Evolutionary conservation across 306 rosid genomes (phyloP).

Genomic region (Begonia masoniana): DNA sequence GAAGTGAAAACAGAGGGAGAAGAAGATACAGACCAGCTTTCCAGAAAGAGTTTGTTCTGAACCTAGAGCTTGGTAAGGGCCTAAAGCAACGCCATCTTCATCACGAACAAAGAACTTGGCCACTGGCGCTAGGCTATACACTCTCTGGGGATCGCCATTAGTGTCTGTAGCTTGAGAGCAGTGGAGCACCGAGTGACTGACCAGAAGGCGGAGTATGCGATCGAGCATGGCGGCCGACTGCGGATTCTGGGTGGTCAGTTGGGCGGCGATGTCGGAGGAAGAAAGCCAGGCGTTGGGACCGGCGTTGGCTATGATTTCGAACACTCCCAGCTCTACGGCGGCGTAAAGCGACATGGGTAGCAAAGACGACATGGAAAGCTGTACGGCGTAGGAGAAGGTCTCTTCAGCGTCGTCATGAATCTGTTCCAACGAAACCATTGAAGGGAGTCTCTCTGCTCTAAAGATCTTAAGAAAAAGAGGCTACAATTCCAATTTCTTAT

Average conservation of each 20-base stretch:
- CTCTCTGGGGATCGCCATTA: conserved; percentile 4
- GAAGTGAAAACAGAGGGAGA: background rate
- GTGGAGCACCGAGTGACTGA: conserved; percentile 24
- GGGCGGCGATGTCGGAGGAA: conserved; percentile 13
- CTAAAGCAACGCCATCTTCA: conserved; percentile 32
- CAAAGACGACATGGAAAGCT: conserved; percentile 10
- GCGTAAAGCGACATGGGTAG: conserved; percentile 26
- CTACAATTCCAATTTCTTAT: too few relatives aligned
- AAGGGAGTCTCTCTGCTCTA: too few relatives aligned
- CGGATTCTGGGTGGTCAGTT: conserved; percentile 21
- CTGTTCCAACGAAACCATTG: too few relatives aligned
- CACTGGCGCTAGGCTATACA: conserved; percentile 24
- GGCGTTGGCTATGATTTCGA: conserved; percentile 30
- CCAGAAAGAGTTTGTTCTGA: conserved; percentile 24
- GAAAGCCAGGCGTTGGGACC: conserved; percentile 24
- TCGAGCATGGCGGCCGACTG: conserved; percentile 36
- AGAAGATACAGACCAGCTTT: conserved; percentile 20
- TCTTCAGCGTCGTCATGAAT: too few relatives aligned
- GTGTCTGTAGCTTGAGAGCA: conserved; percentile 13
- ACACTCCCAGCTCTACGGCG: conserved; percentile 34
- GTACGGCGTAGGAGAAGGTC: conserved; percentile 20
- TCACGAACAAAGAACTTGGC: conserved; percentile 21
- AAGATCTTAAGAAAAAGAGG: too few relatives aligned
- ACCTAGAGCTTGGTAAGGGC: conserved; percentile 9
- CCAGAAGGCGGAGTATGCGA: conserved; percentile 34